phyloP scores from a whole-genome alignment of 2,329 filamentous ascomycete genomes.

The Falciphora oryzae region DNA sequence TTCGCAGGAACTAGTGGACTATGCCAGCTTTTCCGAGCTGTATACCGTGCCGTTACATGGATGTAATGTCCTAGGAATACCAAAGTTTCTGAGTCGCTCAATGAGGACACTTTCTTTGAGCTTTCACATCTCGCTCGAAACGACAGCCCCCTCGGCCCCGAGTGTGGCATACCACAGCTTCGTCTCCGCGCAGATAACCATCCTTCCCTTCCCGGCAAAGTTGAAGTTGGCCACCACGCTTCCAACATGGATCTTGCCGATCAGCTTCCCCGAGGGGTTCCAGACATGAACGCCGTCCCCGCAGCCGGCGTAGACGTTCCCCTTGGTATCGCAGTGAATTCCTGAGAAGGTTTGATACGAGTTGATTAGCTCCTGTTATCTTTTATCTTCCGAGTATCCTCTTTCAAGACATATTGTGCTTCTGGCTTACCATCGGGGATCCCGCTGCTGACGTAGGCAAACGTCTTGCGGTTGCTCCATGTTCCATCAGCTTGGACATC shows the following conservation, averaged over 20 bases:
- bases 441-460: conserved; percentile 48
- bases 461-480: conserved; percentile 42
- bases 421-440: conserved; percentile 48
- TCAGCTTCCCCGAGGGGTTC: conserved; percentile 40
- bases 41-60: no score
- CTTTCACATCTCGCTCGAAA: conserved; percentile 23
- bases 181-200: conserved; percentile 37
- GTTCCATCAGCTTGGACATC: conserved; percentile 40
- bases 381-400: conserved; percentile 21
- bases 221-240: conserved; percentile 43
- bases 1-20: no score
- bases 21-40: no score
- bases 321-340: conserved; percentile 48
- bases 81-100: not conserved
- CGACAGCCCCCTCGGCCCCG: conserved; percentile 17
- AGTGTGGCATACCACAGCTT: conserved; percentile 34
- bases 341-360: conserved; percentile 30
- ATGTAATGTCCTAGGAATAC: no score
- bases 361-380: no score
- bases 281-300: conserved; percentile 47
- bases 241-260: conserved; percentile 52
- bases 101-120: conserved; percentile 21
- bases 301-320: conserved; percentile 48
- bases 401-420: conserved; percentile 9
- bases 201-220: conserved; percentile 35